A percentile compares a stretch with the other conserved stretches of the same genome.
Conservation (phyloP, 2,329 filamentous ascomycete genomes). For the Pyricularia pennisetigena region DNA sequence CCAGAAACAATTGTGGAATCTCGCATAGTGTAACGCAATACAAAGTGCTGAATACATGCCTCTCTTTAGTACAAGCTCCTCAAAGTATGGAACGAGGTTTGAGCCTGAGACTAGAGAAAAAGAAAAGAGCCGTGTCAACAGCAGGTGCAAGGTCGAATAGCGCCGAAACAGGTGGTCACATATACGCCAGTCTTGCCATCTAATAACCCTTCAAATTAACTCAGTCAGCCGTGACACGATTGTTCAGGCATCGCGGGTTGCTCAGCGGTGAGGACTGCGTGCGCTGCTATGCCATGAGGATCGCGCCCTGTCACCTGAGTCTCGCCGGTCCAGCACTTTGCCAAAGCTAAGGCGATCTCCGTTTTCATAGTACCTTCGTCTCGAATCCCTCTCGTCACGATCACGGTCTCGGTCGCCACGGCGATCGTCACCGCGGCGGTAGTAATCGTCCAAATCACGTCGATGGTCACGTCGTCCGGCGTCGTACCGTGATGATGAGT, state of each 20-base stretch:
- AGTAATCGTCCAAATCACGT: constrained; percentile 3
- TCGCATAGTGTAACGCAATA: not conserved
- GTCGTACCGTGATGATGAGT: constrained; percentile 20
- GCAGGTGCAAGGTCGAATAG: not conserved
- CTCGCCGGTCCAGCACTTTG: constrained; percentile 11
- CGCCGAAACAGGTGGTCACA: not conserved
- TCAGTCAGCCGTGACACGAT: not conserved
- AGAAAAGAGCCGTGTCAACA: not conserved
- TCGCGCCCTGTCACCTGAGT: constrained; percentile 7
- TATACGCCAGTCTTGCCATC: not conserved
- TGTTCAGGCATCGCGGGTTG: not conserved
- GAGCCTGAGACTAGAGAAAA: not conserved
- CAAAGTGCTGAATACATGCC: constrained; percentile 5
- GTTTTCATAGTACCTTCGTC: constrained; percentile 8
- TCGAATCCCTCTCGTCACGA: constrained; percentile 6
- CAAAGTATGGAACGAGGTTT: not conserved
- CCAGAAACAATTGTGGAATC: not conserved
- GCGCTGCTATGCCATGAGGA: constrained; percentile 11
- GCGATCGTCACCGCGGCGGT: constrained; percentile 14
- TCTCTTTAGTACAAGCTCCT: not conserved
- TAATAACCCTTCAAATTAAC: not conserved
- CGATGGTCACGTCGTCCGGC: constrained; percentile 9
- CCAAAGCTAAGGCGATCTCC: constrained; percentile 15
- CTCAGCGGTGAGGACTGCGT: not conserved
- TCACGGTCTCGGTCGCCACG: constrained; percentile 8